A percentile compares a stretch with the other conserved stretches of the same genome.
These are phyloP conservation scores for Daldinia childiae DNA, from an alignment of 495 filamentous ascomycete species.

Conservation along the genomic window DNA sequence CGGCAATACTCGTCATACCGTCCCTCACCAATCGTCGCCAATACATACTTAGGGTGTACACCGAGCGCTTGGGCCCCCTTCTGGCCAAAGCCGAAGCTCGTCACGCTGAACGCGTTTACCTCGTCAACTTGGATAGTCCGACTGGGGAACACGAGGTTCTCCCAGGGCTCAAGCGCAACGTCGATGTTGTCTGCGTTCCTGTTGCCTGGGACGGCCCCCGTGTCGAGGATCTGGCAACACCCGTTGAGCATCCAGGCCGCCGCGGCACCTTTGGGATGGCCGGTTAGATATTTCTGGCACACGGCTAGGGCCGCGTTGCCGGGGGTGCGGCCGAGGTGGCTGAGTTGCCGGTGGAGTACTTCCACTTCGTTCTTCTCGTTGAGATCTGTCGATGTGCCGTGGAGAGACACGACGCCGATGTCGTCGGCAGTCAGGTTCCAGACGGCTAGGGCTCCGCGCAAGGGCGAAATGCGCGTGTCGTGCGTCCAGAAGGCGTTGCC, in stretches of 20 bases:
- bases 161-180: conserved; percentile 90
- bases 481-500: conserved; percentile 98
- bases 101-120: conserved; percentile 89
- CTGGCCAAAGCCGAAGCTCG: conserved; percentile 92
- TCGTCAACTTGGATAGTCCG: conserved; percentile 92
- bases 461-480: conserved; percentile 88
- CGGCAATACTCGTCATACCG: conserved; percentile 70
- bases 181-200: conserved; percentile 97
- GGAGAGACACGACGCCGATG: conserved; percentile 91
- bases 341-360: conserved; percentile 92
- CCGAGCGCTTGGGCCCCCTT: conserved; percentile 91
- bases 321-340: conserved; percentile 89
- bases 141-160: conserved; percentile 95
- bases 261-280: conserved; percentile 97
- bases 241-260: conserved; percentile 99
- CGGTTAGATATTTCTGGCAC: conserved; percentile 98
- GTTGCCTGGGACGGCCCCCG: conserved; percentile 92
- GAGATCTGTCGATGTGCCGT: conserved; percentile 95
- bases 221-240: conserved; percentile 89
- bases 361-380: conserved; percentile 99
- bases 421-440: conserved; percentile 98
- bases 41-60: conserved; percentile 87
- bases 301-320: conserved; percentile 95
- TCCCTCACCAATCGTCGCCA: conserved; percentile 77
- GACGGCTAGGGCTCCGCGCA: conserved; percentile 91